A percentile compares a stretch with the other conserved stretches of the same genome.
phyloP scores from a whole-genome alignment of 2,329 filamentous ascomycete species.

The Penicillium sp. region DNA sequence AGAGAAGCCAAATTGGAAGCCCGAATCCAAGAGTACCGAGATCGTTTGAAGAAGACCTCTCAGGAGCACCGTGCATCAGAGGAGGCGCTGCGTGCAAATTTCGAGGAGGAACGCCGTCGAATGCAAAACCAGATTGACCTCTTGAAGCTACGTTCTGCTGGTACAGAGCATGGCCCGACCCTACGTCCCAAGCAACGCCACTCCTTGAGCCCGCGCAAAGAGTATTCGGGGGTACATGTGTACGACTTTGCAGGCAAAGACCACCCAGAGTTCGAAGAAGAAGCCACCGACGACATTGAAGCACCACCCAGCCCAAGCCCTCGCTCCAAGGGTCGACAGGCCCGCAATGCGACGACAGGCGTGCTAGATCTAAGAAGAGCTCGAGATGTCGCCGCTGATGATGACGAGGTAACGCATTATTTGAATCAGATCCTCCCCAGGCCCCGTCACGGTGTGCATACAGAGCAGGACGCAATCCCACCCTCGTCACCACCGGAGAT shows the following conservation, averaged over 20 bases:
- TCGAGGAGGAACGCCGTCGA: conserved; percentile 38
- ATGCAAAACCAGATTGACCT: conserved; percentile 41
- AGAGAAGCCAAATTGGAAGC: conserved; percentile 40
- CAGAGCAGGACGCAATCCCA: conserved; percentile 15
- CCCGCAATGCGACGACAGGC: conserved; percentile 15
- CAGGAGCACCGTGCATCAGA: conserved; percentile 39
- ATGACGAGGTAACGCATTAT: conserved; percentile 28
- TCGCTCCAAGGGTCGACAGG: conserved; percentile 30
- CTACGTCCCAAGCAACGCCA: conserved; percentile 19
- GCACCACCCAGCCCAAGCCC: conserved; percentile 36
- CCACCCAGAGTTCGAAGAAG: conserved; percentile 19
- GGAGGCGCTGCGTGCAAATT: conserved; percentile 32
- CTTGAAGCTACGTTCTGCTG: conserved; percentile 32
- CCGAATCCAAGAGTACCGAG: conserved; percentile 41
- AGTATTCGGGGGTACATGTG: conserved; percentile 29
- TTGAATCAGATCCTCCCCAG: conserved; percentile 22
- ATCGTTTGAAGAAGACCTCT: conserved; percentile 34
- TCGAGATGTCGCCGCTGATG: conserved; percentile 25
- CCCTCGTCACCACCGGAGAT: conserved; percentile 36
- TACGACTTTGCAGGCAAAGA: conserved; percentile 25
- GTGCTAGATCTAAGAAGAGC: conserved; percentile 26
- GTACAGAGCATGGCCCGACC: conserved; percentile 27
- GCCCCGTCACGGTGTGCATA: conserved; percentile 11
- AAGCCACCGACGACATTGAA: conserved; percentile 32
- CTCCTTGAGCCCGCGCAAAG: conserved; percentile 29